Evolutionary conservation across 768 basidiomycete species (phyloP).

Genomic region (Suillus spraguei): DNA sequence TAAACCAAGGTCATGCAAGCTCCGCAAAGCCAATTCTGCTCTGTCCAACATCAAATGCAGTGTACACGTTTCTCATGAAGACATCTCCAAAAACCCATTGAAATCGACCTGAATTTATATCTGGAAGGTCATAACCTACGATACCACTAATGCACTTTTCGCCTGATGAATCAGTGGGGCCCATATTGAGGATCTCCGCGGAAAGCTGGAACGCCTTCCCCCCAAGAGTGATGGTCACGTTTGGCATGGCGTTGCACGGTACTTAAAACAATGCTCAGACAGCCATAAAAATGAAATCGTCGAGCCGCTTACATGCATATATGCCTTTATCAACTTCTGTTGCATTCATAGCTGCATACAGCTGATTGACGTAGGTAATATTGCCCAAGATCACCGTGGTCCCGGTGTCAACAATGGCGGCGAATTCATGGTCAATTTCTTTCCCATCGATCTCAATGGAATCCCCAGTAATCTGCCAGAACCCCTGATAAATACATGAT

Average conservation of each 20-base stretch:
- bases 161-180: slow-evolving; percentile 20
- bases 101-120: slow-evolving; percentile 21
- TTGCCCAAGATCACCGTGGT: slow-evolving; percentile 46
- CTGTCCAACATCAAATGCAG: slow-evolving; percentile 43
- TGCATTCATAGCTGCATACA: slow-evolving; percentile 34
- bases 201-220: slow-evolving; percentile 35
- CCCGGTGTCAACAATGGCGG: slow-evolving; percentile 52
- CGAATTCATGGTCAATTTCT: slow-evolving; percentile 1
- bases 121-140: slow-evolving; percentile 17
- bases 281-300: not conserved
- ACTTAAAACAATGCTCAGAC: slow-evolving; percentile 19
- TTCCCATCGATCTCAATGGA: slow-evolving; percentile 26
- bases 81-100: slow-evolving; percentile 37
- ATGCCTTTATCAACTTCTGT: slow-evolving; percentile 31
- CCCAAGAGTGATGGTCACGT: slow-evolving; percentile 36
- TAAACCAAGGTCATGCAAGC: slow-evolving; percentile 13
- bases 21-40: slow-evolving; percentile 42
- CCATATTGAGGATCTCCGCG: slow-evolving; percentile 38
- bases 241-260: slow-evolving; percentile 26
- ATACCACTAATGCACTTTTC: slow-evolving; percentile 24
- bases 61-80: slow-evolving; percentile 49
- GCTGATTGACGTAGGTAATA: slow-evolving; percentile 30
- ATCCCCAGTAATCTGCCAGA: slow-evolving; percentile 24
- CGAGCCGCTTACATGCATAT: slow-evolving; percentile 32
- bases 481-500: slow-evolving; percentile 20